Base-by-base conservation (phyloP, 495 filamentous ascomycete species). In the Aspergillus conjunctus region DNA sequence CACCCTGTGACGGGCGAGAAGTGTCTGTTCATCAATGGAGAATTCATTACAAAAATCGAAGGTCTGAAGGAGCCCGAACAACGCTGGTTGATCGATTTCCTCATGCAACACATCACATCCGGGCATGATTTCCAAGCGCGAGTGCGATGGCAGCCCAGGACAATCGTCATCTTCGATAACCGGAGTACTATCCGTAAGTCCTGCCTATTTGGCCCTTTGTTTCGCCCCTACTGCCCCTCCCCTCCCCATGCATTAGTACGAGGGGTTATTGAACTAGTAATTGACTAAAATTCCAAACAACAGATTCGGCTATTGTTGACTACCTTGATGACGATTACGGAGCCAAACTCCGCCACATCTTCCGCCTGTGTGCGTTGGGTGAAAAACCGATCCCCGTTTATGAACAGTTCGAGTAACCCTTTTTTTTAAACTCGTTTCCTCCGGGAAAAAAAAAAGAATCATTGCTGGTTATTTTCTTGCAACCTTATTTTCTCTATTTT, bases 131-230 rank as follows among this genome's bases (percentile, higher is more conserved):
- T 94, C 80, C 93, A 97, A 66, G 87, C 85, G 9, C 81, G 93
- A n/a, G 86, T 97, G 51, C 86, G 88, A 63, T 96, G 91, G 91
- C 83, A 88, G 63, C 82, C 85, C 11, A 83, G 84, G 39, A 94
- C 91, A 3, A 92, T 96, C 22, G 90, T 96, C 9, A 88, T 96
- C 11, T 96, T 92, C 86, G 92, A 96, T 72, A 85, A 85, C 60
- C 78, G 83, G 33, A 76, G 73, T 33, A 84, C 81, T 6, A 77
- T 81, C 52, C 83, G 83, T 85, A 76, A 69, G 83, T 77, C n/a
- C 15, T 37, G 33, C 56, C 11, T 52, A 15, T 58, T 50, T 54
- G 10, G 17, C 44, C 11, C 20, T 21, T 46, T 46, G 9, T 48
- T 7, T 48, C 43, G 18, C 14, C 43, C 43, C 18, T 21, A 17